A percentile compares a stretch with the other conserved stretches of the same genome.
These are phyloP conservation scores for Penstemon barbatus DNA, from an alignment of 257 asterid genomes.

Conservation along the genomic window DNA sequence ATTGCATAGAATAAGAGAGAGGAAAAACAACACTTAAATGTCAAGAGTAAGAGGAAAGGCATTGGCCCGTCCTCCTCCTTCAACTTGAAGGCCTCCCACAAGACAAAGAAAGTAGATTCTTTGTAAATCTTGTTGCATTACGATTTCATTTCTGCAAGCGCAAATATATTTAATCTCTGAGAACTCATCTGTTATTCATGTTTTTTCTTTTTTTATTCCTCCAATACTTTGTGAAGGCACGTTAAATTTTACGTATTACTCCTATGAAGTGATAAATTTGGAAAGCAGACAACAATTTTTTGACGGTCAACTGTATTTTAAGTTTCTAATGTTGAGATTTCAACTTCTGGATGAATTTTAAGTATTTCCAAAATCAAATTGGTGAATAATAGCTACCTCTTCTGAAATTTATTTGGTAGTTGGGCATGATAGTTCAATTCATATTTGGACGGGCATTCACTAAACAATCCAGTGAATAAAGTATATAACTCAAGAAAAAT, in stretches of 20 bases:
- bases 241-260: constrained; percentile 1
- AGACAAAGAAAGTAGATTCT: background rate
- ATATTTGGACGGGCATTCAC: too few relatives aligned
- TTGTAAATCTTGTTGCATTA: background rate
- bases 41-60: background rate
- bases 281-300: background rate
- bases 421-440: background rate
- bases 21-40: constrained; percentile 3
- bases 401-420: constrained; percentile 3
- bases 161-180: background rate
- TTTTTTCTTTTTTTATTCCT: too few relatives aligned
- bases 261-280: background rate
- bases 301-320: background rate
- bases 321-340: background rate
- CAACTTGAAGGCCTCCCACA: background rate
- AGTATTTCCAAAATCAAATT: background rate
- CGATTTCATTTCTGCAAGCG: constrained; percentile 1
- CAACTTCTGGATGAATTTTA: background rate
- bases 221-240: too few relatives aligned
- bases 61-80: constrained; percentile 1
- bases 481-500: constrained; percentile 2
- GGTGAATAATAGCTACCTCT: constrained; percentile 7
- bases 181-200: background rate
- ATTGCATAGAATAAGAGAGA: background rate
- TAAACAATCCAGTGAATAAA: background rate